Evolutionary conservation across 2,329 filamentous ascomycete genomes (phyloP), one percentile per base, ranked within the genome.

Genomic region (Nemania abortiva): DNA sequence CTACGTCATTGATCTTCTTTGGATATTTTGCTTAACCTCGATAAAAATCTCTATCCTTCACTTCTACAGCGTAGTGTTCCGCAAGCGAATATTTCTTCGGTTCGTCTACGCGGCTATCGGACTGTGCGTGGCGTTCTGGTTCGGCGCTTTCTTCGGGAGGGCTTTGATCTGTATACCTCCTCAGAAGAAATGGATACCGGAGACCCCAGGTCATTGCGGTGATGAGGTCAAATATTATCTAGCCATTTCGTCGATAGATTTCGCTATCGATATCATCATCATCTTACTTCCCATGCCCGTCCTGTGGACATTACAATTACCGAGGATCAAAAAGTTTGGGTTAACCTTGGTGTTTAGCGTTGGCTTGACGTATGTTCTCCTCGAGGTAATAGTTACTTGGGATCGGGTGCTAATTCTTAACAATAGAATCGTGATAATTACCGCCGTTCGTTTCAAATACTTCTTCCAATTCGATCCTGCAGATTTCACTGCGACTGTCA

Each of bases 31-130:
- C 13, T 53, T 73, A 1, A 52, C 66, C 13, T 39, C 70, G 18
- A 55, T 72, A 2, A 74, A 74, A 34, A n/a, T 68, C 27, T 74
- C 72, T 2, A 70, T 70, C 15, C 57, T 74, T 3, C 66, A 73
- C 13, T 71, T 74, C 52, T 74, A 68, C 34, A 63, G 11, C 18
- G 31, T 64, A 0, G 54, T 73, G 5, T 73, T 74, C 53, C 70
- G 22, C 6, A 13, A 47, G 15, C 27, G 13, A 13, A 49, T 13
- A 5, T 72, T 73, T 50, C 27, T 37, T n/a, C 29, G 31, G 1
- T 18, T 62, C n/a, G 58, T 63, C n/a, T 68, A 65, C 22, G 52
- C n/a, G 15, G 29, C 37, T 39, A 59, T 72, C 22, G 20, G 2
- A 18, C 24, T 59, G 6, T 52, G 53, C 49, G 20, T 65, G 6